These are phyloP conservation scores for Apiospora marii DNA, from an alignment of 2,329 filamentous ascomycete species.

Conservation along the genomic window DNA sequence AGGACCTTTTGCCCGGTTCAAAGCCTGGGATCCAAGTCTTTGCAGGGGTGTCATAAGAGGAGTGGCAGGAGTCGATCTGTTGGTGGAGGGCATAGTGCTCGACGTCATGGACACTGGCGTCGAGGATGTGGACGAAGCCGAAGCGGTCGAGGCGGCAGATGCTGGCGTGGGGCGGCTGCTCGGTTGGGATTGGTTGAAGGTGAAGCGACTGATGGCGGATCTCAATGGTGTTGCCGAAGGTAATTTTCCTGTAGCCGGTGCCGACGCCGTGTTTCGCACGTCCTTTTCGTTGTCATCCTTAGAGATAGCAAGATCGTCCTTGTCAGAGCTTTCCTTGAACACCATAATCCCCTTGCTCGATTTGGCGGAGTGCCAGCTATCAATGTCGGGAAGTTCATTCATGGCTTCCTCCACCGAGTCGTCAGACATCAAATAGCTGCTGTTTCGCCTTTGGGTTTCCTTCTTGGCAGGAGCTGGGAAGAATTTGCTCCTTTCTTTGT, in stretches of 20 bases:
- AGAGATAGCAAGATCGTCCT: constrained; percentile 28
- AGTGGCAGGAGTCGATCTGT: constrained; percentile 52
- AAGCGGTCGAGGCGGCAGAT: constrained; percentile 43
- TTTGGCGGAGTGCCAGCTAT: constrained; percentile 54
- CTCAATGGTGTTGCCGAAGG: constrained; percentile 39
- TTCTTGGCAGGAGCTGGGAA: constrained; percentile 48
- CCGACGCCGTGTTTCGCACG: constrained; percentile 22
- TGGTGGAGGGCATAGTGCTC: constrained; percentile 51
- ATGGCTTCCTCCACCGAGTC: constrained; percentile 65
- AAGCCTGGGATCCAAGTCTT: constrained; percentile 58
- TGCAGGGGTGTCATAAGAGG: constrained; percentile 59
- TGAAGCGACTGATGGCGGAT: constrained; percentile 44
- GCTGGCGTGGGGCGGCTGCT: constrained; percentile 43
- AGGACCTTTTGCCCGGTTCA: constrained; percentile 43
- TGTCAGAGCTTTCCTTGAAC: constrained; percentile 52
- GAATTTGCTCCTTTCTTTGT: constrained; percentile 61
- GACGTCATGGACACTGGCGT: constrained; percentile 43
- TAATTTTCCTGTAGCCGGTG: constrained; percentile 20
- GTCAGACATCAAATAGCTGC: constrained; percentile 59
- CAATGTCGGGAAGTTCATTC: constrained; percentile 58
- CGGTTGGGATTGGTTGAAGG: constrained; percentile 33
- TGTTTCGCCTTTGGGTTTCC: constrained; percentile 42
- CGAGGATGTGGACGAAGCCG: constrained; percentile 26
- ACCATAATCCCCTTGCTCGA: constrained; percentile 49
- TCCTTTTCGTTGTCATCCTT: constrained; percentile 33